Base-by-base conservation (phyloP, 2,329 filamentous ascomycete species). In the Sarocladium oryzae region DNA sequence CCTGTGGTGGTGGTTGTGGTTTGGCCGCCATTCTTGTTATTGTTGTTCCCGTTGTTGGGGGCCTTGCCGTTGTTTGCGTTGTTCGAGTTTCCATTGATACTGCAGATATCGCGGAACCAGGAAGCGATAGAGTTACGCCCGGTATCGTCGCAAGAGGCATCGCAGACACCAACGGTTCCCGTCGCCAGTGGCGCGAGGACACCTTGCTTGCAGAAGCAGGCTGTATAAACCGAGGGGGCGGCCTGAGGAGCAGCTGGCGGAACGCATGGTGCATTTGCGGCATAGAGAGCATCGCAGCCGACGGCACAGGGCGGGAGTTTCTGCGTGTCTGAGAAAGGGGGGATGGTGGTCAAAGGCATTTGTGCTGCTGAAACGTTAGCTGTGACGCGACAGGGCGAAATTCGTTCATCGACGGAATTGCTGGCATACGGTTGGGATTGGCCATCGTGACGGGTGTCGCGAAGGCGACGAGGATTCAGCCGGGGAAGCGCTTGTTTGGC, bases 91-190 rank as follows among this genome's bases (percentile, higher is more conserved):
- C 36, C 51, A 21, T 21, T 24, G 8, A 75, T 74, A 32, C 65
- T 66, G 65, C 89, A 93, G 57, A 85, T 82, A 53, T 70, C 73
- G 32, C 76, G 76, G 64, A 85, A 93, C 89, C 89, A 95, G 51
- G 66, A 71, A 57, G 81, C 80, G 57, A 93, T 78, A 52, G 76
- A 76, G 13, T 67, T 60, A 43, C 84, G 69, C 0, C 76, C 62
- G 8, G 72, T 65, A 0, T 75, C 58, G 2, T 72, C 64, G 60
- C 86, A 89, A 20, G 71, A 73, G 15, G 68, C 60, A 53, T 82
- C 78, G 68, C 88, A 91, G 13, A 88, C 76, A 4, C 79, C 79
- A 4, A 73, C 68, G 3, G 77, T 73, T 30, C 74, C 77, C 10
- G 71, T 69, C 28, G 78, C 77, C 52, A 89, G 82, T 8, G 74